Percentiles rank a stretch among this genome's conserved stretches.
phyloP scores from a whole-genome alignment of 2,329 filamentous ascomycete genomes.

The Curvularia lunata region DNA sequence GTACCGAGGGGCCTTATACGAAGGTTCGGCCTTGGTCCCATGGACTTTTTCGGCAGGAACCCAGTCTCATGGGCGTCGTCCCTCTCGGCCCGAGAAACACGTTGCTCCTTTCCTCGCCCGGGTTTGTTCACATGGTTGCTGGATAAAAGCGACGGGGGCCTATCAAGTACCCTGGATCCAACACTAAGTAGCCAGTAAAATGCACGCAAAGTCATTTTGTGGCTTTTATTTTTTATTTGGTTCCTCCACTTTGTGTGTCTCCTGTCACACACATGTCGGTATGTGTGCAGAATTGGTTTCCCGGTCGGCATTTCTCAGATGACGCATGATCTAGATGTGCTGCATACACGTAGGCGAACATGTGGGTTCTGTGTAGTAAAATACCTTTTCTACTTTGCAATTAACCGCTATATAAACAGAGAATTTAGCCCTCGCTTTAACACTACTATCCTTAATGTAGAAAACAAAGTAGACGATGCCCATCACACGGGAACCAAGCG shows the following conservation, averaged over 20 bases:
- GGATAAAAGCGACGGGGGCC: slow-evolving; percentile 17
- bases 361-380: too few relatives aligned
- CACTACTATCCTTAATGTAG: too few relatives aligned
- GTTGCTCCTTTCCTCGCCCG: background rate
- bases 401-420: too few relatives aligned
- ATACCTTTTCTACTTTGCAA: too few relatives aligned
- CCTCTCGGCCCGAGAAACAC: slow-evolving; percentile 15
- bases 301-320: background rate
- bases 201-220: background rate
- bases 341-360: too few relatives aligned
- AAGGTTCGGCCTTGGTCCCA: background rate
- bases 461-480: too few relatives aligned
- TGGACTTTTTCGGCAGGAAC: slow-evolving; percentile 10
- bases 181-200: background rate
- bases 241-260: background rate
- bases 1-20: background rate
- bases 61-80: background rate
- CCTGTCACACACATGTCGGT: background rate
- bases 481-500: too few relatives aligned
- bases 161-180: slow-evolving; percentile 5
- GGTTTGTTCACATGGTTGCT: slow-evolving; percentile 8
- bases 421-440: too few relatives aligned
- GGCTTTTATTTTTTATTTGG: background rate
- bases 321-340: background rate
- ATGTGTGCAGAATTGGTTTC: background rate